phyloP scores from a whole-genome alignment of 805 yeast genomes.

The Sugiyamaella floridensis region DNA sequence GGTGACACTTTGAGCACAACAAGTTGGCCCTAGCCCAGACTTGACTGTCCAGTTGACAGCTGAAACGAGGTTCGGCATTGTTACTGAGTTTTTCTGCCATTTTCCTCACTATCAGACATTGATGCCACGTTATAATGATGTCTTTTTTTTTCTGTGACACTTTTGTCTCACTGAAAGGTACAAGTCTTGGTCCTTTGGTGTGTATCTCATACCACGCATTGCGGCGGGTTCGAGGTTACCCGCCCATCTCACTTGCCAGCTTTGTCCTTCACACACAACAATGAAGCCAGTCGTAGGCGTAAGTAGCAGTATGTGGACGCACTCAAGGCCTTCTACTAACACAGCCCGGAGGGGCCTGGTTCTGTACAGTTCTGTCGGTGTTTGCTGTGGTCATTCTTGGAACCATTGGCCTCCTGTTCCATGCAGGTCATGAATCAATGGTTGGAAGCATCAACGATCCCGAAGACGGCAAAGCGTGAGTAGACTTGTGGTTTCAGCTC shows the following conservation, averaged over 20 bases:
- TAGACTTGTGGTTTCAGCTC: constrained; percentile 16
- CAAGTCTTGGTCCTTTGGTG: no score
- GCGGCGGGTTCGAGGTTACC: background rate
- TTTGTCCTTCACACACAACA: constrained; percentile 1
- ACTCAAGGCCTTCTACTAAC: background rate
- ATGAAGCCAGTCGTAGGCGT: constrained; percentile 48
- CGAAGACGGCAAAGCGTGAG: constrained; percentile 76
- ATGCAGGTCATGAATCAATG: constrained; percentile 78
- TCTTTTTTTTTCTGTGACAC: no score
- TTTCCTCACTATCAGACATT: no score
- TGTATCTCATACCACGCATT: no score
- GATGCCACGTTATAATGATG: no score
- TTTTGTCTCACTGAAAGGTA: no score
- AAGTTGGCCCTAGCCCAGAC: no score
- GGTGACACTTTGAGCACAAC: no score
- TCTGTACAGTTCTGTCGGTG: constrained; percentile 86
- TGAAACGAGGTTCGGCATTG: no score
- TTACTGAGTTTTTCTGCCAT: no score
- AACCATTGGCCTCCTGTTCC: constrained; percentile 76
- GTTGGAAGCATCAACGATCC: constrained; percentile 90
- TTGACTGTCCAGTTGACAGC: no score
- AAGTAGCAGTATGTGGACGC: constrained; percentile 22
- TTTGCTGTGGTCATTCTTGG: constrained; percentile 86
- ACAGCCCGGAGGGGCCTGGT: constrained; percentile 83
- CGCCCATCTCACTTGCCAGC: background rate